A percentile compares a stretch with the other conserved stretches of the same genome.
These are phyloP conservation scores for Monoraphidium neglectum DNA, from an alignment of 139 green algal genomes.

Conservation along the genomic window DNA sequence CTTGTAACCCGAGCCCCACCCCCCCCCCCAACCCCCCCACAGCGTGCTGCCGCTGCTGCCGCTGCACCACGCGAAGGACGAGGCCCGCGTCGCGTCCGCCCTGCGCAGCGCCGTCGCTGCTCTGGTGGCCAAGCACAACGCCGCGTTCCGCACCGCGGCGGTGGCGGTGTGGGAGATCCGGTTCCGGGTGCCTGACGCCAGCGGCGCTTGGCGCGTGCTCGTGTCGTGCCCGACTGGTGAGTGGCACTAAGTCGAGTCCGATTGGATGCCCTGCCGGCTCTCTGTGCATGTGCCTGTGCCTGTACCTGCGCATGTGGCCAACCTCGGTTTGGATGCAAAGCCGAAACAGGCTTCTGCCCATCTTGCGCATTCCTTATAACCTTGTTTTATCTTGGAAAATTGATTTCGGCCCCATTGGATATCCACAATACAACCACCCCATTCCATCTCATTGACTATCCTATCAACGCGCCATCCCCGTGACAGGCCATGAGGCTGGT, in stretches of 20 bases:
- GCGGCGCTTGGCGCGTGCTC: slow-evolving; percentile 82
- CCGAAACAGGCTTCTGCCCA: no score
- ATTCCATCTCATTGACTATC: neutral
- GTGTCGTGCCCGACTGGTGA: slow-evolving; percentile 76
- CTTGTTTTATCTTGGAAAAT: no score
- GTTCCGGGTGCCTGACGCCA: slow-evolving; percentile 52
- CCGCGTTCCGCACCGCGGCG: slow-evolving; percentile 48
- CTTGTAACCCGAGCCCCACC: no score
- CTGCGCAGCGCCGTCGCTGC: slow-evolving; percentile 64
- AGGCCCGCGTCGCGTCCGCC: slow-evolving; percentile 60
- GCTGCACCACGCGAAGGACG: slow-evolving; percentile 39
- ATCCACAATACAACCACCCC: no score
- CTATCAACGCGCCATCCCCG: neutral
- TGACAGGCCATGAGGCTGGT: slow-evolving; percentile 79
- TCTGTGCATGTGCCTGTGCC: neutral
- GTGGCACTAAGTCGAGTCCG: neutral
- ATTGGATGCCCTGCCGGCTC: neutral
- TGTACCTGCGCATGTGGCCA: no score
- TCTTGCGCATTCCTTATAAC: no score
- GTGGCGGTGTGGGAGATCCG: slow-evolving; percentile 87
- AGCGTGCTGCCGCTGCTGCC: slow-evolving; percentile 61
- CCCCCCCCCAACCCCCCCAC: neutral
- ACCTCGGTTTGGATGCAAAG: no score
- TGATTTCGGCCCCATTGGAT: no score
- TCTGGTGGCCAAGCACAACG: slow-evolving; percentile 45